Conservation (phyloP, 2,329 filamentous ascomycete genomes). For the Oidium heveae region DNA sequence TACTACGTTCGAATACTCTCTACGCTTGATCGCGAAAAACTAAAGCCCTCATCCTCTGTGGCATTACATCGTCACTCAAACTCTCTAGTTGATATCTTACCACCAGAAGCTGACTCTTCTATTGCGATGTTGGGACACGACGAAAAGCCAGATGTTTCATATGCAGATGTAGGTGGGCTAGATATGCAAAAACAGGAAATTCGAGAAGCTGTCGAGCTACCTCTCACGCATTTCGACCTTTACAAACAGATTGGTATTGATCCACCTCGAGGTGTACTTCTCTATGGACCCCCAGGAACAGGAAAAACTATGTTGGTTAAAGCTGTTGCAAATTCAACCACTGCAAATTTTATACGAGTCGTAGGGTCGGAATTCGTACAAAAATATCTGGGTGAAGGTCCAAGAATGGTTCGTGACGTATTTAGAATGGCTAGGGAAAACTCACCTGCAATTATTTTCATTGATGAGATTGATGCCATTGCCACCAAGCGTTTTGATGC, state of each 20-base stretch:
- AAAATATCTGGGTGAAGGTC: slow-evolving; percentile 93
- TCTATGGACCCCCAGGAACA: slow-evolving; percentile 88
- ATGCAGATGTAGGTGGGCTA: slow-evolving; percentile 87
- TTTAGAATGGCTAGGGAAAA: slow-evolving; percentile 99
- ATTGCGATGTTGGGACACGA: slow-evolving; percentile 94
- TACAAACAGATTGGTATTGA: slow-evolving; percentile 99
- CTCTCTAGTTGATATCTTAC: slow-evolving; percentile 90
- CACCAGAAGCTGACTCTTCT: slow-evolving; percentile 90
- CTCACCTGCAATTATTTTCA: slow-evolving; percentile 96
- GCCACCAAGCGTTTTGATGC: slow-evolving; percentile 98
- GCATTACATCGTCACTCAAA: slow-evolving; percentile 96
- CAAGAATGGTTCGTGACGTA: slow-evolving; percentile 95
- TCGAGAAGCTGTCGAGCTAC: slow-evolving; percentile 86
- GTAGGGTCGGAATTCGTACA: slow-evolving; percentile 97
- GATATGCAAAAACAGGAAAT: slow-evolving; percentile 99
- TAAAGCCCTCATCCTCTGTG: slow-evolving; percentile 94
- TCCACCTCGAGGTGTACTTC: slow-evolving; percentile 79
- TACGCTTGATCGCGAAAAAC: slow-evolving; percentile 88
- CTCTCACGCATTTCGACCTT: slow-evolving; percentile 85
- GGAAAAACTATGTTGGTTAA: slow-evolving; percentile 97
- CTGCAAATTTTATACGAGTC: slow-evolving; percentile 92
- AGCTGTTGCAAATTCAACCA: slow-evolving; percentile 94
- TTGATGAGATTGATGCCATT: slow-evolving; percentile 97
- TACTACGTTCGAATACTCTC: slow-evolving; percentile 97
- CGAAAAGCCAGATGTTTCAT: slow-evolving; percentile 96